Evolutionary conservation across 192 early-diverging fungal genomes (phyloP).

Genomic region (Rhizophagus clarus): DNA sequence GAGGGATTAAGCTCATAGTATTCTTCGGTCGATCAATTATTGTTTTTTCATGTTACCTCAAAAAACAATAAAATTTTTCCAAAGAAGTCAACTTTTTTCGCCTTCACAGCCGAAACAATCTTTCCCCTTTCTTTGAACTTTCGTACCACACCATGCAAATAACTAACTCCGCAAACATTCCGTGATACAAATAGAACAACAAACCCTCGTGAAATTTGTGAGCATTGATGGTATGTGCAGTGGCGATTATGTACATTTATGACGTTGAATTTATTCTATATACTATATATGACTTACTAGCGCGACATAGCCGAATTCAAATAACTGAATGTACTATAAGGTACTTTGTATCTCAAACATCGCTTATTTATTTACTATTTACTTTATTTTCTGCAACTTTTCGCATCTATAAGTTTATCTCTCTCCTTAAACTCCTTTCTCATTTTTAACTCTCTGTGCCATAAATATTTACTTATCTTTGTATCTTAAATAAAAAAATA

Average conservation of each 20-base stretch:
- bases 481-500: background rate
- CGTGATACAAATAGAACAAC: conserved; percentile 23
- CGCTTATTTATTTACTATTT: background rate
- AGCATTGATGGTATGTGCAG: conserved; percentile 1
- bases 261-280: conserved; percentile 21
- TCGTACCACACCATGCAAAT: background rate
- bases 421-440: background rate
- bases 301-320: background rate
- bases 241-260: conserved; percentile 1
- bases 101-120: conserved; percentile 6
- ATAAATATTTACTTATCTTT: background rate
- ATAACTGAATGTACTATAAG: background rate
- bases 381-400: too few species aligned
- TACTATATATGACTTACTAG: conserved; percentile 14
- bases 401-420: background rate
- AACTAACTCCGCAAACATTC: conserved; percentile 17
- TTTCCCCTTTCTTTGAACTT: background rate
- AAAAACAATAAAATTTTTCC: background rate
- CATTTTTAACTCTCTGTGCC: background rate
- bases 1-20: background rate
- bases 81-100: background rate
- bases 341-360: background rate
- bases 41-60: background rate
- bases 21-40: background rate
- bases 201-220: conserved; percentile 13